Evolutionary conservation across 176 grass and related monocot species (phyloP), one percentile per base, ranked within the genome.

Genomic region (Puya raimondii): DNA sequence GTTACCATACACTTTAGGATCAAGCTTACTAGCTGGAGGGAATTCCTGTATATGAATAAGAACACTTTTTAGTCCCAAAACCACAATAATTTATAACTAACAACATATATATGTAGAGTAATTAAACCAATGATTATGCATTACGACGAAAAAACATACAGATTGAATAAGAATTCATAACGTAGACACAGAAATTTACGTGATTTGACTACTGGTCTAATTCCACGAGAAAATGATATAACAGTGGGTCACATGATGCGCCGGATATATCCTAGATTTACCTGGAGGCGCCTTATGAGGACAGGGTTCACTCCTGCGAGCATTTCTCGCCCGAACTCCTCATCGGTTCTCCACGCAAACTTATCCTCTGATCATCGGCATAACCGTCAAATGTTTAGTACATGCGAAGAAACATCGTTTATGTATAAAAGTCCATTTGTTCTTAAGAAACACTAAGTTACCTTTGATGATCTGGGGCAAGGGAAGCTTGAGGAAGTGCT

Each of bases 221-320:
- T 42, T 42, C 33, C 33, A 42, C 0, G 4, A 42, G 33, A 42
- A 42, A 42, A 42, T 42, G 4, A 42, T 42, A 42, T 6, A 26
- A 26, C 2, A 26, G 25, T 26, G 1, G 25, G 25, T 26, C 25
- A 26, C 25, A 26, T 26, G 25, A 26, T 26, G 25, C 25, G 1
- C 25, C 25, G 25, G 25, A 26, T n/a, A n/a, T n/a, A n/a, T 26
- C 1, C 25, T 26, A 26, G 25, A 26, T 26, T 33, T 65, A 96
- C 86, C 88, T 74, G 78, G 64, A 97, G 74, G 15, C 70, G 86
- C 69, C 49, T 82, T 64, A 97, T 97, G 10, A 83, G 56, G 23
- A 97, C 86, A 3, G 93, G 93, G 72, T 97, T 97, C 33, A 97
- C 86, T 9, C 93, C 93, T 26, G 89, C 94, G 42, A 97, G 84